Base-by-base conservation (phyloP, 257 asterid species). In the Apocynum venetum region DNA sequence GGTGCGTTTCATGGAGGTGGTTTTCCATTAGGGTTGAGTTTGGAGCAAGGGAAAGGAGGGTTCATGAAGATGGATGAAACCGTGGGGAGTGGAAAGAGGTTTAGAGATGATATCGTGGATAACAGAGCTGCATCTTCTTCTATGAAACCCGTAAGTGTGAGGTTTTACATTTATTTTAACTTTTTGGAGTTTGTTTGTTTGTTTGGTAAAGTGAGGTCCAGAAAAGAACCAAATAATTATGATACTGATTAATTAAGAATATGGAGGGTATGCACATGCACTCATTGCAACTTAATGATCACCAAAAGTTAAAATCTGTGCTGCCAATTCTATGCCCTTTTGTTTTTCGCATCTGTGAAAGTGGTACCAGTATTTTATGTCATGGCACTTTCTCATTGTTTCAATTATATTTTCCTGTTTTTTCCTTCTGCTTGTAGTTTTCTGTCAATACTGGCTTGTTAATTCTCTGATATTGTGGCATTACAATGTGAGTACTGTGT, bases 21-120 rank as follows among this genome's bases (percentile, higher is more conserved):
- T 46, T 95, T 90, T 83, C 99, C 99, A n/a, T 80, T 95, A 60
- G 98, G 96, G 64, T 78, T 95, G 90, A 93, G 98, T 84, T 88
- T 91, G 79, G 99, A 96, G 66, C 97, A 89, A 51, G 94, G 97
- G 82, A 95, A 87, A 67, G 79, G 88, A 55, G 97, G 91, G 73
- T 93, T 85, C 55, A 78, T 88, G 88, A 86, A 82, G 81, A 85
- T 85, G 84, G 89, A 79, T 47, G 98, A 88, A 40, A 90, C 83
- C 35, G 86, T 90, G 46, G 91, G 88, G 71, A 83, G 89, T 77
- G 95, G 92, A 66, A 94, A 85, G 78, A 82, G 95, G 75, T 92
- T 88, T 81, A 87, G 90, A 6, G 91, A 89, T 75, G 94, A 90
- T 74, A 81, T 84, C 66, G 85, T 85, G 53, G 93, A 85, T 82